Percentiles rank a stretch among this genome's conserved stretches.
Evolutionary conservation across 306 rosid species (phyloP).

Genomic region (peach (Prunus persica)): Prunus_persica_NCBIv2 NC_034012.1:420501-421000

Average conservation of each 20-base stretch:
- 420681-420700: not conserved
- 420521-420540: slow-evolving; percentile 13
- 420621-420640: slow-evolving; percentile 3
- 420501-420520: slow-evolving; percentile 16
- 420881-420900: too few species aligned
- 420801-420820: too few species aligned
- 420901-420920: too few species aligned
- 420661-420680: too few species aligned
- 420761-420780: not conserved
- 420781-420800: not conserved
- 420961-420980: too few species aligned
- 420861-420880: too few species aligned
- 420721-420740: not conserved
- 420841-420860: too few species aligned
- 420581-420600: slow-evolving; percentile 23
- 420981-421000: too few species aligned
- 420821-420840: too few species aligned
- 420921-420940: too few species aligned
- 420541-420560: slow-evolving; percentile 17
- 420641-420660: slow-evolving; percentile 23
- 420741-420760: not conserved
- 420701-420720: not conserved
- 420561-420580: slow-evolving; percentile 14
- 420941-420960: too few species aligned
- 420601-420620: not conserved